Evolutionary conservation across 164 flowering plant species (phyloP), one percentile per base, ranked within the genome.

Genomic region (Platanus orientalis): DNA sequence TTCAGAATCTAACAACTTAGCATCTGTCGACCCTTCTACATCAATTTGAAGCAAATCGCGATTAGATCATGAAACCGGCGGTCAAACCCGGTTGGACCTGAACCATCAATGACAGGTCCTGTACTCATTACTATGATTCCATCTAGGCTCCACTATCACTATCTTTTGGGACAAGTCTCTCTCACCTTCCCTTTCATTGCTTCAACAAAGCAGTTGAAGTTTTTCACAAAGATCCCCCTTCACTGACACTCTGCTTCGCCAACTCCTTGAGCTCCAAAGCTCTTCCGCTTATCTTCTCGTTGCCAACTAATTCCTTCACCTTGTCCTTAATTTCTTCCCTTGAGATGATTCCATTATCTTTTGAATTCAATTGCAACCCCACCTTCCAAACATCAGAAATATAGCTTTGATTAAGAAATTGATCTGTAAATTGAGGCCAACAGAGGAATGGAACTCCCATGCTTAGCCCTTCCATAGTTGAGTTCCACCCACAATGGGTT

Each of bases 401-500:
- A 58, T 75, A 83, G 20, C 29, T 67, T 65, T 71, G 62, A 19
- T 76, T 74, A 2, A 68, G 57, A 69, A 80, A 70, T 47, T 85
- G 90, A 54, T 85, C 84, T n/a, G n/a, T n/a, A 62, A 73, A 77
- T 69, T 75, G 69, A 24, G 90, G 88, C 84, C 87, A 81, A 44
- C 89, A 84, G 28, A 82, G 50, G 64, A 86, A 59, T 21, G 85
- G 87, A 11, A 86, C 75, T 5, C 80, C 91, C 27, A 53, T 66
- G 76, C 71, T 73, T 19, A 75, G 29, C 6, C 81, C 80, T 67
- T 86, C 92, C 21, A 79, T 23, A 12, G 78, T 72, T 20, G 92
- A 84, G 52, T 79, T 80, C 92, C 92, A 86, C 12, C 92, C 89
- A 60, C 88, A 83, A 61, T 87, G 90, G 40, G 77, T 76, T 23